phyloP scores from a whole-genome alignment of 306 rosid genomes.

The Citrullus mucosospermus region DNA sequence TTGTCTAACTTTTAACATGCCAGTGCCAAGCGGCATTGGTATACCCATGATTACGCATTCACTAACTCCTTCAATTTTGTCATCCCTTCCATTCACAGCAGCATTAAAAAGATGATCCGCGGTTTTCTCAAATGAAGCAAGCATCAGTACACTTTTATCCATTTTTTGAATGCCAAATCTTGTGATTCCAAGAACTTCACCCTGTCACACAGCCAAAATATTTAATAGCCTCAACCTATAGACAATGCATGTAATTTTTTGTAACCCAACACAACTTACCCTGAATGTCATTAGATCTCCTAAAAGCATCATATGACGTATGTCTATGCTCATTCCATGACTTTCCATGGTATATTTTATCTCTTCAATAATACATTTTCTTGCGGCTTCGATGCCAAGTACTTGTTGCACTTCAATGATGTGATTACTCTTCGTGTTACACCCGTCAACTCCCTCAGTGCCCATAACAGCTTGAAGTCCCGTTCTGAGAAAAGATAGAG shows the following conservation, averaged over 20 bases:
- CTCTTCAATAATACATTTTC: slow-evolving; percentile 65
- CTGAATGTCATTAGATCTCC: slow-evolving; percentile 85
- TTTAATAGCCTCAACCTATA: background rate
- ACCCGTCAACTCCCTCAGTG: slow-evolving; percentile 68
- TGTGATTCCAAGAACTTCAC: slow-evolving; percentile 82
- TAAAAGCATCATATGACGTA: slow-evolving; percentile 90
- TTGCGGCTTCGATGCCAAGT: slow-evolving; percentile 94
- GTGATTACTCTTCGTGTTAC: slow-evolving; percentile 61
- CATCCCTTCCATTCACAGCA: slow-evolving; percentile 50
- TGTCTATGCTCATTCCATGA: slow-evolving; percentile 79
- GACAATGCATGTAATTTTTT: background rate
- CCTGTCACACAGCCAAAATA: slow-evolving; percentile 27
- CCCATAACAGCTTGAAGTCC: slow-evolving; percentile 80
- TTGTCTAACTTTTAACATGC: slow-evolving; percentile 76
- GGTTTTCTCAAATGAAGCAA: slow-evolving; percentile 88
- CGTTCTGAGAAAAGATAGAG: slow-evolving; percentile 23
- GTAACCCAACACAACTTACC: slow-evolving; percentile 35
- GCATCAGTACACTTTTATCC: slow-evolving; percentile 83
- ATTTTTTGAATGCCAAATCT: slow-evolving; percentile 85
- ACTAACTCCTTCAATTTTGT: slow-evolving; percentile 78
- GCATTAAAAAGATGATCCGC: slow-evolving; percentile 73
- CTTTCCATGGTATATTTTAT: slow-evolving; percentile 61
- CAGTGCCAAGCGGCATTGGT: slow-evolving; percentile 79
- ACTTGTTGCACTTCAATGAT: slow-evolving; percentile 52
- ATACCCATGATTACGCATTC: slow-evolving; percentile 90